These are phyloP conservation scores for Sisymbrium altissimum DNA, from an alignment of 345 rosid species.

Conservation along the genomic window DNA sequence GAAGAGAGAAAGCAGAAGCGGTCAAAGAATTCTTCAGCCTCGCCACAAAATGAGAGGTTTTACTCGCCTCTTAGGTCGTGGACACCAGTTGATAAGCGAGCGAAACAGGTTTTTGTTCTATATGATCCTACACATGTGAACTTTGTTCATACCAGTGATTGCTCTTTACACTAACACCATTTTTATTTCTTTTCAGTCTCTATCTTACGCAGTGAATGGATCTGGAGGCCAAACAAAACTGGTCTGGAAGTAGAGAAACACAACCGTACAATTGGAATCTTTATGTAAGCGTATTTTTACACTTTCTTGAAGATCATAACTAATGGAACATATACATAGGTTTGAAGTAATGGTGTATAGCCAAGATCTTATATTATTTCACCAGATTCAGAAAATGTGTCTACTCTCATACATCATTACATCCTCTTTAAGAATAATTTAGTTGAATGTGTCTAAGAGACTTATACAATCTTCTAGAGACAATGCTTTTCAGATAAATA, in stretches of 20 bases:
- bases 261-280: conserved; percentile 10
- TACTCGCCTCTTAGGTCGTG: conserved; percentile 40
- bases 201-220: conserved; percentile 51
- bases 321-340: not conserved
- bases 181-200: conserved; percentile 44
- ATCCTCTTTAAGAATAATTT: not conserved
- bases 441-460: not conserved
- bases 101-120: conserved; percentile 46
- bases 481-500: not conserved
- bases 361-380: not conserved
- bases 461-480: not conserved
- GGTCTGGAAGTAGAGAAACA: conserved; percentile 60
- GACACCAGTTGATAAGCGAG: conserved; percentile 77
- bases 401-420: not conserved
- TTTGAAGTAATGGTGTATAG: not conserved
- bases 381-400: not conserved
- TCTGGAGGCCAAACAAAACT: conserved; percentile 71
- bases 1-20: conserved; percentile 61
- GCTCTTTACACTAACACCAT: not conserved
- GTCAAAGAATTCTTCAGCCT: conserved; percentile 37
- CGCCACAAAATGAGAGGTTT: conserved; percentile 38
- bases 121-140: not conserved
- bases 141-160: not conserved
- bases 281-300: not conserved
- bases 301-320: not conserved